Conservation (phyloP, 202 grass and related monocot species). For the Cymbopogon flexuosus region DNA sequence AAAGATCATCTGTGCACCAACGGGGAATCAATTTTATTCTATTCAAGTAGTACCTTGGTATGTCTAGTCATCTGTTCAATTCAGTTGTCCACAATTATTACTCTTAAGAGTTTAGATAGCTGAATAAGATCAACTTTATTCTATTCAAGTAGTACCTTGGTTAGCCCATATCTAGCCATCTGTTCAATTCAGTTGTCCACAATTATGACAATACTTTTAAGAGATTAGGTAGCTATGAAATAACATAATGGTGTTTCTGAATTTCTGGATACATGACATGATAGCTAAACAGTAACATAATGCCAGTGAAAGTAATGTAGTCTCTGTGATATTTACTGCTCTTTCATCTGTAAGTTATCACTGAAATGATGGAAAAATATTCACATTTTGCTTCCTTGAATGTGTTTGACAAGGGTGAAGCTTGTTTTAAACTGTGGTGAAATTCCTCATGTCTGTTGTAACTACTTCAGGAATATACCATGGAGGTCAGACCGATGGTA, state of each 20-base stretch:
- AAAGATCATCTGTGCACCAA: not conserved
- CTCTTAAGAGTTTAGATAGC: not conserved
- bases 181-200: not conserved
- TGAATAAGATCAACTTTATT: not conserved
- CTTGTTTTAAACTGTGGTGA: not conserved
- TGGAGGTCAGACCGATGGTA: conserved; percentile 72
- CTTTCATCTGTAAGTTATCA: not conserved
- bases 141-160: not conserved
- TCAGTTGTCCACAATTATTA: not conserved
- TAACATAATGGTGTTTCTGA: not conserved
- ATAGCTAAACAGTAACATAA: not conserved
- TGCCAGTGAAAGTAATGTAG: not conserved
- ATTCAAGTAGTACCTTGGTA: not conserved
- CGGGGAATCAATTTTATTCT: not conserved
- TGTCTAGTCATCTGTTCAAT: not conserved
- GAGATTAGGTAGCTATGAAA: not conserved
- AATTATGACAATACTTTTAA: not conserved
- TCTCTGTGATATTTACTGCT: not conserved
- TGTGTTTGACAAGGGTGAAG: not conserved
- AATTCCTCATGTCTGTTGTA: conserved; percentile 1
- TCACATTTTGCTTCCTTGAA: not conserved
- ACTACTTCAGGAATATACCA: conserved; percentile 38
- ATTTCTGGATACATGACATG: not conserved
- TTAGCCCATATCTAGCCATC: not conserved
- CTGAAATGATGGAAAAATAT: not conserved